These are phyloP conservation scores for Mallotus repandus DNA, from an alignment of 441 rosid genomes.

Conservation along the genomic window DNA sequence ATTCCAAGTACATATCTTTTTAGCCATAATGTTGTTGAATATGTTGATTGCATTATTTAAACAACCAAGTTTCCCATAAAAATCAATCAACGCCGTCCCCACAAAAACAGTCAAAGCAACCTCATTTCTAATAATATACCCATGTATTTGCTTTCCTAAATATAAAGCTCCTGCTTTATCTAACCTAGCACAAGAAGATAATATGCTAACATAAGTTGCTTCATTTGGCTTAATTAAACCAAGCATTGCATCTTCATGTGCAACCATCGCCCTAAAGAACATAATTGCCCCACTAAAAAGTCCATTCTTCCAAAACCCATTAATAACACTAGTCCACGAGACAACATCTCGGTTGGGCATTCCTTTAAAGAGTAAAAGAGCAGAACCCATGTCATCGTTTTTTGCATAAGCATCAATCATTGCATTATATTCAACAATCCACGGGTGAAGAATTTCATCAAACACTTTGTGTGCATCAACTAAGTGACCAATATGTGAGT, in stretches of 20 bases:
- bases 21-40: slow-evolving; percentile 32
- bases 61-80: slow-evolving; percentile 59
- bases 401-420: slow-evolving; percentile 61
- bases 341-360: slow-evolving; percentile 58
- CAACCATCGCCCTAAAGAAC: slow-evolving; percentile 48
- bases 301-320: slow-evolving; percentile 48
- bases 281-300: slow-evolving; percentile 40
- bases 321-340: slow-evolving; percentile 68
- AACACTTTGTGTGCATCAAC: slow-evolving; percentile 47
- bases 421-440: slow-evolving; percentile 48
- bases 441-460: slow-evolving; percentile 47
- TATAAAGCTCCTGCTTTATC: slow-evolving; percentile 36
- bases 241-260: slow-evolving; percentile 11
- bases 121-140: slow-evolving; percentile 31
- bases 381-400: slow-evolving; percentile 53
- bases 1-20: slow-evolving; percentile 61
- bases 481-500: slow-evolving; percentile 33
- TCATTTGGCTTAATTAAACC: slow-evolving; percentile 29
- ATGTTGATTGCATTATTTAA: slow-evolving; percentile 33
- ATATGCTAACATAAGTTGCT: slow-evolving; percentile 44
- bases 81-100: slow-evolving; percentile 60
- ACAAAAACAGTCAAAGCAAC: slow-evolving; percentile 16
- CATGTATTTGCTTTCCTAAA: slow-evolving; percentile 65
- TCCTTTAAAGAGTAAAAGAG: slow-evolving; percentile 37
- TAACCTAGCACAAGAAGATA: slow-evolving; percentile 58